phyloP scores from a whole-genome alignment of 768 basidiomycete genomes.

The Paxillus involutus region DNA sequence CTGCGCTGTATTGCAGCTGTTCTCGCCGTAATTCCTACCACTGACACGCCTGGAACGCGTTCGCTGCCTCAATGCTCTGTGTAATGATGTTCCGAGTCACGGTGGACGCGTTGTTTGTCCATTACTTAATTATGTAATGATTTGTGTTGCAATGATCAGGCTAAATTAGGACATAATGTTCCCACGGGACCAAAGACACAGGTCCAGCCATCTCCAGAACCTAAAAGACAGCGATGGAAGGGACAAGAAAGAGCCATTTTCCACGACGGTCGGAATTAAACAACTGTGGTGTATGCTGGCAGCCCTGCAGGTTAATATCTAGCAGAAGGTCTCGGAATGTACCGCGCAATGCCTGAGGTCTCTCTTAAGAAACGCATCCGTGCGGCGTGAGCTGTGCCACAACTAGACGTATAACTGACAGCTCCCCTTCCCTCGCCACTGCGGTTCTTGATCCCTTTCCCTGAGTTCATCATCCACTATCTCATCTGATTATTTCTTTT shows the following conservation, averaged over 20 bases:
- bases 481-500: slow-evolving; percentile 6
- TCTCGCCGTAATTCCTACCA: slow-evolving; percentile 10
- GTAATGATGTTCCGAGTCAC: too few relatives aligned
- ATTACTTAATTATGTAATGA: too few relatives aligned
- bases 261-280: too few relatives aligned
- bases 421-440: slow-evolving; percentile 10
- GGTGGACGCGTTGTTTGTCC: too few relatives aligned
- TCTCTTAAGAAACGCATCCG: slow-evolving; percentile 9
- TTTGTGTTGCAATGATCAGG: too few relatives aligned
- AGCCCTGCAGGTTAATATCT: background rate
- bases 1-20: background rate
- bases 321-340: slow-evolving; percentile 28
- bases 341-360: too few relatives aligned
- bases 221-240: too few relatives aligned
- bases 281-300: background rate
- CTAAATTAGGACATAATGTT: too few relatives aligned
- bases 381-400: slow-evolving; percentile 22
- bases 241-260: background rate
- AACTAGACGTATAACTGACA: slow-evolving; percentile 21
- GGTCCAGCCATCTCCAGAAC: too few relatives aligned
- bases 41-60: background rate
- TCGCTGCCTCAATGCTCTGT: too few relatives aligned
- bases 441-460: slow-evolving; percentile 3
- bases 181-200: too few relatives aligned
- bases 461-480: background rate